These are phyloP conservation scores for Crithidia acanthocephali DNA, from an alignment of 208 protist species.

Conservation along the genomic window DNA sequence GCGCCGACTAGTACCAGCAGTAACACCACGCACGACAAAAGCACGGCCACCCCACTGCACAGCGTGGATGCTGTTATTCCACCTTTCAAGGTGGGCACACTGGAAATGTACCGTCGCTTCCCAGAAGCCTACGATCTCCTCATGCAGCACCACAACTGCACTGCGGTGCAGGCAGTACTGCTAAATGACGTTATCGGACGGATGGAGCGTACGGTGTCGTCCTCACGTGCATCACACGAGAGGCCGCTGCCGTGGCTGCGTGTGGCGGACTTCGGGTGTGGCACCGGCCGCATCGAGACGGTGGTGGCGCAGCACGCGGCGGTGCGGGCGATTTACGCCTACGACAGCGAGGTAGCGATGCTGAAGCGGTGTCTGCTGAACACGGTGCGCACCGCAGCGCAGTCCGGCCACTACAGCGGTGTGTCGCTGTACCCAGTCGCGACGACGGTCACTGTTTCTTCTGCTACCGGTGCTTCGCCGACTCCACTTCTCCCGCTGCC, in stretches of 20 bases:
- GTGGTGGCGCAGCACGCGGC: conserved; percentile 59
- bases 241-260: conserved; percentile 30
- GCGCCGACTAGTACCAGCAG: background rate
- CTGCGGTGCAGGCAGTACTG: conserved; percentile 41
- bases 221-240: background rate
- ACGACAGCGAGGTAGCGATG: conserved; percentile 78
- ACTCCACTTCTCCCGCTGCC: background rate
- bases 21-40: background rate
- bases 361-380: conserved; percentile 66
- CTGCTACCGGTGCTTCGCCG: background rate
- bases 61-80: conserved; percentile 40
- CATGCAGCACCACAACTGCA: conserved; percentile 80
- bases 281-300: conserved; percentile 72
- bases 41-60: background rate
- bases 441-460: background rate
- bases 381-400: conserved; percentile 37
- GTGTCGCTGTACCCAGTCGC: conserved; percentile 23
- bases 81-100: conserved; percentile 76
- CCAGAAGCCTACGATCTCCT: conserved; percentile 77
- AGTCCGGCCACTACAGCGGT: conserved; percentile 13
- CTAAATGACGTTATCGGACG: conserved; percentile 51
- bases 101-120: conserved; percentile 86
- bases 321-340: conserved; percentile 66
- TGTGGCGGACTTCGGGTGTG: conserved; percentile 83
- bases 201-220: conserved; percentile 10